Conservation (phyloP, 2,329 filamentous ascomycete genomes). For the Aureobasidium vineae region DNA sequence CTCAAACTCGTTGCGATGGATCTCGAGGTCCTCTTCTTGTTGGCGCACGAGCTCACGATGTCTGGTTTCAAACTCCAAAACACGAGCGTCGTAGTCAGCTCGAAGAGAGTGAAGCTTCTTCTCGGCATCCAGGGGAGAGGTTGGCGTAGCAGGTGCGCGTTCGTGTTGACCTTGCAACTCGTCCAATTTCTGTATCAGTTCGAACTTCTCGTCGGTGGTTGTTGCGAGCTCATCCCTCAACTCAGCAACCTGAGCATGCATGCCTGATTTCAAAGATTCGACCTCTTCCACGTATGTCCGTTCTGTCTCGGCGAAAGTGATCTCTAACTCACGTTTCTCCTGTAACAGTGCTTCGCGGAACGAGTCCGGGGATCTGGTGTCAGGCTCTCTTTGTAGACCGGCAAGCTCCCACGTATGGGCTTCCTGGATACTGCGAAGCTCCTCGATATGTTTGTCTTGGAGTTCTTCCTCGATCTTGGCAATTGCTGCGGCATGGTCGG, state of each 20-base stretch:
- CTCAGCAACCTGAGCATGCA: neutral
- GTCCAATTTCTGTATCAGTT: constrained; percentile 7
- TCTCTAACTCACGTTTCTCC: neutral
- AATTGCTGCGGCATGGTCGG: neutral
- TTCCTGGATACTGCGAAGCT: constrained; percentile 17
- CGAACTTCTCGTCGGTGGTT: constrained; percentile 11
- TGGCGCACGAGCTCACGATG: constrained; percentile 14
- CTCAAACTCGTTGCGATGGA: neutral
- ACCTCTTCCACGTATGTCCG: neutral
- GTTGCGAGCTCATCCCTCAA: constrained; percentile 19
- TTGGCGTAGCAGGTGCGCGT: neutral
- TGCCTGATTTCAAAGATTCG: neutral
- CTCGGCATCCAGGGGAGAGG: neutral
- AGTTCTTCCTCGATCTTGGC: constrained; percentile 9
- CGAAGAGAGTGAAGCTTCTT: neutral
- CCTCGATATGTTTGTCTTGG: constrained; percentile 14
- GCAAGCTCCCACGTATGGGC: constrained; percentile 12
- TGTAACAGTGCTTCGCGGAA: neutral
- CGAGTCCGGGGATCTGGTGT: neutral
- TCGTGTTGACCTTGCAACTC: constrained; percentile 3
- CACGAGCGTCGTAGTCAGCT: constrained; percentile 14
- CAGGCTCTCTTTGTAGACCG: constrained; percentile 7
- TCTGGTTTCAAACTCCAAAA: constrained; percentile 11
- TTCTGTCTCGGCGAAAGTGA: neutral
- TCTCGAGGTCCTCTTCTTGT: constrained; percentile 1